Evolutionary conservation across 495 filamentous ascomycete genomes (phyloP), one percentile per base, ranked within the genome.

Genomic region (Penicillium soppii): DNA sequence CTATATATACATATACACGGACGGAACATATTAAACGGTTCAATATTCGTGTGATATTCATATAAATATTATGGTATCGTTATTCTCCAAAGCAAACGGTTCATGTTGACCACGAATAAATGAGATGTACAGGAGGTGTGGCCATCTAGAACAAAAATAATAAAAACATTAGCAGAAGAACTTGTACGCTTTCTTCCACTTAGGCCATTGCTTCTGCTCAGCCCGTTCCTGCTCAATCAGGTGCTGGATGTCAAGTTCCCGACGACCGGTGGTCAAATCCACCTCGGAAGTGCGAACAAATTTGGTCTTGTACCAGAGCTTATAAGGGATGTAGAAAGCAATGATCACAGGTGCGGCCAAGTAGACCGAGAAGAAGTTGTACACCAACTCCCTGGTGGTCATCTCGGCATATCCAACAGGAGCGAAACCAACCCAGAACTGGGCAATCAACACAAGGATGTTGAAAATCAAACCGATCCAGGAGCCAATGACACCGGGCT

Each of bases 371-470:
- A 97, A 97, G 71, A 92, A 96, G 47, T 71, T 80, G 53, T 83
- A 54, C 0, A 76, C 80, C 21, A 80, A 62, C 2, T 74, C 73
- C 0, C 33, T 21, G 1, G 75, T 27, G 5, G 73, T 73, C 63
- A 65, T 76, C 0, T 61, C 45, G 0, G 47, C 66, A 56, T 79
- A 82, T 26, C 80, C 86, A 20, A 94, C 73, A 1, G 94, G 94
- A 53, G 86, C 89, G 13, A 89, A 86, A 23, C 87, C 91, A 22
- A 85, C 87, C 94, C 94, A 97, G 75, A 97, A 95, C 62, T 97
- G 92, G 7, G 89, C 92, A 38, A 92, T 61, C 17, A 97, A 78
- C n/a, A 98, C 85, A 8, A 95, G 72, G 21, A 75, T 47, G 66
- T 96, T 96, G 67, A 95, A 83, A 25, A 71, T 52, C 52, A 97